Base-by-base conservation (phyloP, 2,329 filamentous ascomycete species). In the Madurella fahalii region DNA sequence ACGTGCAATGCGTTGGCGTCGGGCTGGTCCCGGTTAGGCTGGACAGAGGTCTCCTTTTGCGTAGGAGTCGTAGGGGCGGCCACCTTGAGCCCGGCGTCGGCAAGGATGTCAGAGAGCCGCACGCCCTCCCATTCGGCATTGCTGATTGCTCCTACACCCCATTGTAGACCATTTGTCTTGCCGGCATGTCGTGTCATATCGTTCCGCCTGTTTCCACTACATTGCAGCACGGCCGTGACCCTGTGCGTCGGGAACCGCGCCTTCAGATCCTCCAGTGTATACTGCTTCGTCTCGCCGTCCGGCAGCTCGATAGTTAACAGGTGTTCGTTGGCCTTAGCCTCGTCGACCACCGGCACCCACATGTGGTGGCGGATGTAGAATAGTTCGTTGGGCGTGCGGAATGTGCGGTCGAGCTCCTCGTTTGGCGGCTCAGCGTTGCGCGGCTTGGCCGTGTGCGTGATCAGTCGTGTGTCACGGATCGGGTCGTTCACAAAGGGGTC, bases 291-390 rank as follows among this genome's bases (percentile, higher is more conserved):
- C 5, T 77, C 73, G 42, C 82, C 82, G 58, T 83, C 78, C 0
- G 75, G 72, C 4, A 84, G 71, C 67, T 83, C 81, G 40, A 85
- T 70, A 4, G 74, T 79, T 54, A 85, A 63, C 17, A 67, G 66
- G 62, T 84, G 74, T 5, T 71, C 58, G 3, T 68, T 68, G 0
- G 72, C 69, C 5, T 72, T 68, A 2, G 32, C 50, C 9, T 71
- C 67, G 5, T 72, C 68, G 4, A 80, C 65, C 5, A 69, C 68
- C 1, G 82, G 82, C 40, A 84, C 82, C 82, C 82, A 85, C 72
- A 85, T 81, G 67, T 85, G 82, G 61, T 85, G 82, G 17, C 82
- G 76, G 13, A 83, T 77, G 62, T 83, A 84, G 65, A 84, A 84
- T 1, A 81, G 69, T 31, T 76, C 71, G 41, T 77, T 79, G 3